A percentile compares a stretch with the other conserved stretches of the same genome.
Conservation (phyloP, 129 eudicot species). For the Rutidosis leptorrhynchoides region DNA sequence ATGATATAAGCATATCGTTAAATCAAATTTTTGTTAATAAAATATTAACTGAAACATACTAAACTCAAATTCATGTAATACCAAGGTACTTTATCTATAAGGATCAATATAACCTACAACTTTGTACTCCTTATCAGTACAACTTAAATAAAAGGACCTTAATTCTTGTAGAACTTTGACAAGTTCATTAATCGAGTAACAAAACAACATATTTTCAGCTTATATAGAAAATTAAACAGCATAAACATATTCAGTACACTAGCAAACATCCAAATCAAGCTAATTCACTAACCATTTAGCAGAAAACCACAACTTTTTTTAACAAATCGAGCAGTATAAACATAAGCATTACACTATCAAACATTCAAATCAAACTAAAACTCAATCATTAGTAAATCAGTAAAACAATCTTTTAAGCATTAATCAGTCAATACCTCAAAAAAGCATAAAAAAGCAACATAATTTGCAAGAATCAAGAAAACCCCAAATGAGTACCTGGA, state of each 20-base stretch:
- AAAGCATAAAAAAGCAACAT: slow-evolving; percentile 8
- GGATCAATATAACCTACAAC: neutral
- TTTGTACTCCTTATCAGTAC: no score
- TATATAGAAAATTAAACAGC: neutral
- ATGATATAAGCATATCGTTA: no score
- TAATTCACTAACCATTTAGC: slow-evolving; percentile 4
- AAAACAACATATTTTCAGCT: neutral
- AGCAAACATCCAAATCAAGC: neutral
- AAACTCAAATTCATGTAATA: neutral
- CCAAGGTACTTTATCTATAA: neutral
- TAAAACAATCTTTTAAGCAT: slow-evolving; percentile 14
- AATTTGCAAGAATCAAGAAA: slow-evolving; percentile 8
- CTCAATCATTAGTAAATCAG: neutral
- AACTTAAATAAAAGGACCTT: neutral
- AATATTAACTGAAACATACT: neutral
- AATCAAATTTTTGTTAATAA: no score
- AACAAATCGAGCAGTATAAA: slow-evolving; percentile 22
- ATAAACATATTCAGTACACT: neutral
- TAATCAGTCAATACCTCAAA: slow-evolving; percentile 10
- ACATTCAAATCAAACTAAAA: neutral
- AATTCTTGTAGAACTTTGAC: neutral
- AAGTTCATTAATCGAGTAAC: neutral
- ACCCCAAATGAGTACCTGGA: neutral
- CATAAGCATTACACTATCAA: slow-evolving; percentile 18
- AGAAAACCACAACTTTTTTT: neutral